Base-by-base conservation (phyloP, 352 stramenopile genomes). In the Phytophthora sp. region DNA sequence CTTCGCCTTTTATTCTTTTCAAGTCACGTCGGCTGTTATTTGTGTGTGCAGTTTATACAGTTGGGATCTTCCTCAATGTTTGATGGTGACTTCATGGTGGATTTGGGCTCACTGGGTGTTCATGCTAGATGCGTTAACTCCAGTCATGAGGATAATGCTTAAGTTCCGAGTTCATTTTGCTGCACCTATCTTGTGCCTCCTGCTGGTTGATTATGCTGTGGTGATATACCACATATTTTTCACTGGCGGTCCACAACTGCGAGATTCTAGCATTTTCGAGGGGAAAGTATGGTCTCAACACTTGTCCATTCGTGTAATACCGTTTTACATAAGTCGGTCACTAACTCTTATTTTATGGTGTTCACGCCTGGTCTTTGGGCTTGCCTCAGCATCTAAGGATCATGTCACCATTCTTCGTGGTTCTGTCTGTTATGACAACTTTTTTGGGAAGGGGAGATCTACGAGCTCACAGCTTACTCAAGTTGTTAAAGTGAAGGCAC, bases 1-100 rank as follows among this genome's bases (percentile, higher is more conserved):
- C 44, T 82, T 75, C 27, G 32, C 66, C 2, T 81, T 81, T 31
- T 77, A 82, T 55, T 62, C 54, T 0, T 34, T 68, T 5, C 62
- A 85, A 53, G 42, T 66, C 12, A 62, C 64, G 0, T 17, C 57
- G 12, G 62, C 70, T 12, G 54, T 74, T 39, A 32, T 76, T 5
- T 69, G 57, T 11, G 37, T 80, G 1, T 73, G 66, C 21, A 42
- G 57, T 4, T 41, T 82, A 23, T 55, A 44, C 54, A 23, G 15
- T 54, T 69, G 59, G 60, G 38, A 53, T 15, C 3, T 11, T 2
- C 20, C 53, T 0, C 34, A 53, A 5, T 57, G 64, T 24, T 18
- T 52, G 7, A 52, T 74, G 37, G 56, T 51, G 5, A 18, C 53
- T 2, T 64, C 54, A 5, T 58, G 43, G 43, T 74, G 15, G 53